Evolutionary conservation across 1,284 basidiomycete species (phyloP).

Genomic region (Ganoderma lucidum): DNA sequence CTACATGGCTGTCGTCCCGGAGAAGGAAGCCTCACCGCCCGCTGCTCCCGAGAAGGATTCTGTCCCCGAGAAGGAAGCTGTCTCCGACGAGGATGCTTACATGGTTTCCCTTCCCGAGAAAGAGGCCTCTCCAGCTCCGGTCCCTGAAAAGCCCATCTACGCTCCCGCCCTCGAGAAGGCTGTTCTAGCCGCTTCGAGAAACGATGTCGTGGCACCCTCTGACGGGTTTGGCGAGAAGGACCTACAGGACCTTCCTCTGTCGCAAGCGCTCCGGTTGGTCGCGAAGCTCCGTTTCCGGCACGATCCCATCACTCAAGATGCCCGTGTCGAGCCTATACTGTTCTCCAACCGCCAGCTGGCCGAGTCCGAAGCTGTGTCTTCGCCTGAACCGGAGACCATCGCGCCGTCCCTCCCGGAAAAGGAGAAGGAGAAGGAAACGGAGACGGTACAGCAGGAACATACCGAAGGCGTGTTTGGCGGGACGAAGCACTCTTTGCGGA

Average conservation of each 20-base stretch:
- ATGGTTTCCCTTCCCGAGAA: neutral
- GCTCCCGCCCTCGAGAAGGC: constrained; percentile 5
- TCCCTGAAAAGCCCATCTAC: constrained; percentile 2
- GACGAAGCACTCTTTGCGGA: constrained; percentile 56
- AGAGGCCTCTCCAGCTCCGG: neutral
- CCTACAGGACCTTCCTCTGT: constrained; percentile 44
- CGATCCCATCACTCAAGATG: constrained; percentile 66
- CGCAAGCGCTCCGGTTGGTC: constrained; percentile 67
- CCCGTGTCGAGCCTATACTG: constrained; percentile 68
- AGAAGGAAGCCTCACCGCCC: neutral
- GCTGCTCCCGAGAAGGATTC: neutral
- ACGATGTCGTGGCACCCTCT: constrained; percentile 4
- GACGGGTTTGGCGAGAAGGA: constrained; percentile 15
- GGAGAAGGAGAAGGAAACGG: constrained; percentile 54
- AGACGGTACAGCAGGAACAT: constrained; percentile 44
- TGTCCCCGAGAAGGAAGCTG: constrained; percentile 21
- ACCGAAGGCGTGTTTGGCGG: constrained; percentile 48
- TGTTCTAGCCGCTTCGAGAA: neutral
- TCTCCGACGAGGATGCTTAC: neutral
- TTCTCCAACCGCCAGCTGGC: constrained; percentile 62
- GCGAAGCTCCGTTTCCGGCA: constrained; percentile 65
- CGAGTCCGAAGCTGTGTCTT: constrained; percentile 28
- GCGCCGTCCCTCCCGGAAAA: constrained; percentile 50
- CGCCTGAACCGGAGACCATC: constrained; percentile 42
- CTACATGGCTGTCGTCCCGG: neutral